Base-by-base conservation (phyloP, 805 yeast genomes). In the Monosporozyma aquatica region DNA sequence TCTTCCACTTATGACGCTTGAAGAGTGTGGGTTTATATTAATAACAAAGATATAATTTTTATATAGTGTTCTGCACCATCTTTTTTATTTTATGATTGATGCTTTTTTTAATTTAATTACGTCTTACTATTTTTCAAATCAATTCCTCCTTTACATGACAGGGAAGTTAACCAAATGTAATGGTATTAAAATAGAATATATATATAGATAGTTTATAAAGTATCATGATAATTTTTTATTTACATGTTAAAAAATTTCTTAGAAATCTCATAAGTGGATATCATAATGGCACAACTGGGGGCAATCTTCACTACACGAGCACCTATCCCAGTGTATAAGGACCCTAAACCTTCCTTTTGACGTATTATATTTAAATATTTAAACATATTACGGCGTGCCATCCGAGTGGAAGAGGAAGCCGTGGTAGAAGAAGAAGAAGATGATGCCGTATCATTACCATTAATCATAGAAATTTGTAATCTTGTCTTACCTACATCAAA, bases 241-340 rank as follows among this genome's bases (percentile, higher is more conserved):
- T 32, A 32, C 23, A 32, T 32, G 23, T 32, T 23, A 32, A 32
- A 32, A 18, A 32, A 32, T 43, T 76, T 75, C 62, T 92, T 92
- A 22, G 94, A 83, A 35, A 89, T 68, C 60, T 92, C 98, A 59
- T 92, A 92, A 30, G 92, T 82, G 10, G 97, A 86, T 36, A 92
- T 87, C 98, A 92, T 92, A 29, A 92, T 90, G 1, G 98, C 98
- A 71, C 98, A 92, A 13, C 96, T 80, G 9, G 98, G 97, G 0
- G 97, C 95, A 22, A 92, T 83, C 58, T 92, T 92, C 60, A 90
- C 65, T 6, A 90, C 75, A 49, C 98, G 72, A 0, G 97, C 97
- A 2, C 76, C 68, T 29, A 87, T 65, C 0, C 98, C 98, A 28
- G 85, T 84, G 56, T 82, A 92, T n/a, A 92, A 65, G 0, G 97